Evolutionary conservation across 805 yeast genomes (phyloP).

Genomic region (Myxozyma mucilagina): DNA sequence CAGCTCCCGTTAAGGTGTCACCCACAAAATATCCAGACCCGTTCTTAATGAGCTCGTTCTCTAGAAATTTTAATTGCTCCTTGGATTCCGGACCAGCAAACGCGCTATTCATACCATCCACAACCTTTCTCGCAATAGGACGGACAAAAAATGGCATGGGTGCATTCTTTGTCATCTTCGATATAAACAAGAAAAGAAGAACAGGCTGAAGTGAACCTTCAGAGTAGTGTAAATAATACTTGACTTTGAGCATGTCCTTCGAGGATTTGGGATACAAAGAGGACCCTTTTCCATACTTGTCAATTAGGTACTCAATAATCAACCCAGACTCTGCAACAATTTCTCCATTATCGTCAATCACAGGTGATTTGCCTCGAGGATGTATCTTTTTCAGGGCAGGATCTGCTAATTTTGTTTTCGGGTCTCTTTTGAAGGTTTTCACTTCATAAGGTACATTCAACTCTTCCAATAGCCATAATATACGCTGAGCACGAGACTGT

Average conservation of each 20-base stretch:
- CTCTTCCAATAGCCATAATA: slow-evolving; percentile 66
- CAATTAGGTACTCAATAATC: slow-evolving; percentile 54
- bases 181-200: slow-evolving; percentile 42
- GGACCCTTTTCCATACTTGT: slow-evolving; percentile 48
- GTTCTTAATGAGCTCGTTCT: slow-evolving; percentile 46
- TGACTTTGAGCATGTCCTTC: slow-evolving; percentile 48
- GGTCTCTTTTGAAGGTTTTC: slow-evolving; percentile 53
- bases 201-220: slow-evolving; percentile 64
- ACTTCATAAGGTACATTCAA: slow-evolving; percentile 56
- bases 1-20: slow-evolving; percentile 60
- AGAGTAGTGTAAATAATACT: slow-evolving; percentile 56
- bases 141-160: slow-evolving; percentile 50
- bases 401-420: slow-evolving; percentile 51
- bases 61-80: slow-evolving; percentile 46
- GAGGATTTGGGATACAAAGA: slow-evolving; percentile 31
- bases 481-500: slow-evolving; percentile 60
- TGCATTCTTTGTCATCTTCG: not conserved
- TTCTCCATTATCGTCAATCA: slow-evolving; percentile 50
- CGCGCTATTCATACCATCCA: slow-evolving; percentile 50
- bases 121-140: slow-evolving; percentile 46
- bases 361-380: slow-evolving; percentile 66
- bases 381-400: slow-evolving; percentile 53
- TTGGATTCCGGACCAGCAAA: slow-evolving; percentile 53
- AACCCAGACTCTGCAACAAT: slow-evolving; percentile 61
- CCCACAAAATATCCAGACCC: slow-evolving; percentile 60